Evolutionary conservation across 148 eudicot genomes (phyloP).

Genomic region (Chenopodium suecicum): DNA sequence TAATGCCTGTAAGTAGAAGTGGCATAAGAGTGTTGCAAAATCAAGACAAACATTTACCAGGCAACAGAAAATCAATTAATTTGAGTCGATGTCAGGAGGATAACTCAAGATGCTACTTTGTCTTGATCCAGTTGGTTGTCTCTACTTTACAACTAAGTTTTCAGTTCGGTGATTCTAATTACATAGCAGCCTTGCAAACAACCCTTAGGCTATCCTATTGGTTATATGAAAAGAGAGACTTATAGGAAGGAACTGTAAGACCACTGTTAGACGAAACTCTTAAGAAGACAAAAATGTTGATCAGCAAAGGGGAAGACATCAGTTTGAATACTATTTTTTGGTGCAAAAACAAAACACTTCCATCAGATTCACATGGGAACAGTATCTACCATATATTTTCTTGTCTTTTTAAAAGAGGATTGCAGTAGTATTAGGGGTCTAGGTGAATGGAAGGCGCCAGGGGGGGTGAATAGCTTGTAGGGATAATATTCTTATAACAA

Average conservation of each 20-base stretch:
- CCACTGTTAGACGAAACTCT: neutral
- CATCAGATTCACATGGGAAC: too few relatives aligned
- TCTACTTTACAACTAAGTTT: neutral
- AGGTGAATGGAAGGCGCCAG: neutral
- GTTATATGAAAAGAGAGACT: neutral
- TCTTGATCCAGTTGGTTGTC: neutral
- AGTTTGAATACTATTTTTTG: too few relatives aligned
- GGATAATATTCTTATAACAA: neutral
- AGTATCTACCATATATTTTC: too few relatives aligned
- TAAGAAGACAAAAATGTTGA: neutral
- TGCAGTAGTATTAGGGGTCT: neutral
- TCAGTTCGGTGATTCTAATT: neutral
- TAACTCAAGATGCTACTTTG: neutral
- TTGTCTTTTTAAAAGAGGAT: too few relatives aligned
- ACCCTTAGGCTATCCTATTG: neutral
- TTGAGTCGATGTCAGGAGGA: neutral
- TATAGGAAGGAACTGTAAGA: neutral
- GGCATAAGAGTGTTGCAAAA: neutral
- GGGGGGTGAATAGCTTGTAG: neutral
- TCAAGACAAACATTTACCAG: neutral
- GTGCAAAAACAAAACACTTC: too few relatives aligned
- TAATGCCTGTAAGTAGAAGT: conserved; percentile 60
- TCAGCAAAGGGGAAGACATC: neutral
- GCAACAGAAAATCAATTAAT: neutral
- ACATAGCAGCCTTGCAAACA: neutral